phyloP scores from a whole-genome alignment of 495 filamentous ascomycete genomes.

The Venustampulla echinocandica region DNA sequence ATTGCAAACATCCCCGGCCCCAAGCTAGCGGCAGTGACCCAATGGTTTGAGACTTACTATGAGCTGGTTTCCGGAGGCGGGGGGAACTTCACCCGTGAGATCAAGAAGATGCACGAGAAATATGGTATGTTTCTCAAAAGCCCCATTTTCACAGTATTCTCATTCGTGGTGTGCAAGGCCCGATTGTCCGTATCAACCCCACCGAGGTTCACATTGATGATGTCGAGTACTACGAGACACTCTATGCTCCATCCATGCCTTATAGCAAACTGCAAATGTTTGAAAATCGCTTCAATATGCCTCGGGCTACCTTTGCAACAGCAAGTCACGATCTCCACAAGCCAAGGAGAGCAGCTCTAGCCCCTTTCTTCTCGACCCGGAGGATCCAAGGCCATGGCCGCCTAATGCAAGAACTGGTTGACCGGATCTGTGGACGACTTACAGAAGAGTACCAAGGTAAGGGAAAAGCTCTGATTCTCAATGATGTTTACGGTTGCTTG shows the following conservation, averaged over 20 bases:
- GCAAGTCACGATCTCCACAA: conserved; percentile 36
- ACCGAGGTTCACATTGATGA: conserved; percentile 46
- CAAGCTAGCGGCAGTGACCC: conserved; percentile 33
- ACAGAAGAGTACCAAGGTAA: conserved; percentile 2
- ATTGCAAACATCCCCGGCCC: conserved; percentile 40
- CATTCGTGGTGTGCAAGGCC: conserved; percentile 18
- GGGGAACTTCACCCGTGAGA: conserved; percentile 21
- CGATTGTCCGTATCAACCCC: conserved; percentile 52
- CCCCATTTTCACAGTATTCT: not conserved
- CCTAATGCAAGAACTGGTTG: conserved; percentile 34
- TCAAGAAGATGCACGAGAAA: conserved; percentile 25
- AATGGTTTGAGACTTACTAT: conserved; percentile 32
- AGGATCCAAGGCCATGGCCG: conserved; percentile 33
- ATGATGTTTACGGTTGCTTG: not conserved
- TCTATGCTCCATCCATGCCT: conserved; percentile 28
- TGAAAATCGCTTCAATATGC: conserved; percentile 4
- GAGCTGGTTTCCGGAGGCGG: conserved; percentile 6
- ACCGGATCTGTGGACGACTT: conserved; percentile 2
- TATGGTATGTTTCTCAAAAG: conserved; percentile 22
- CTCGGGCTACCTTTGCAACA: conserved; percentile 9
- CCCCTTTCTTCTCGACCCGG: conserved; percentile 42
- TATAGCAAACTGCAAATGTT: conserved; percentile 2
- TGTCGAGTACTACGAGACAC: conserved; percentile 38
- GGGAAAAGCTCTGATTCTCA: conserved; percentile 1
- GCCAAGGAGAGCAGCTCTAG: conserved; percentile 29